phyloP scores from a whole-genome alignment of 345 rosid species.

The Bruguiera parviflora region DNA sequence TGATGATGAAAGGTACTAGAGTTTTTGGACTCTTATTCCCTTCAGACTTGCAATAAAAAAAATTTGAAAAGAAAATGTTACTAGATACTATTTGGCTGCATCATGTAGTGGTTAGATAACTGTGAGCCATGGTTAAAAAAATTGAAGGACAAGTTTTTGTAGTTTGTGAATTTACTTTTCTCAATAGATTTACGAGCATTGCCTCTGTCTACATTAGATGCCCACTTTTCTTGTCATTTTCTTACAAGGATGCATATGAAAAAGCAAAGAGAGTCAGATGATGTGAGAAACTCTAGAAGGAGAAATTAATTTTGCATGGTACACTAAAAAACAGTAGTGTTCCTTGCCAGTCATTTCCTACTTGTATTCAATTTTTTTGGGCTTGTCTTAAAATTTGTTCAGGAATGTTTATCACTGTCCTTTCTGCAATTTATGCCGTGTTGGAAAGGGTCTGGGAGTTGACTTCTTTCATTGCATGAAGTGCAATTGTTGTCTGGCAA shows the following conservation, averaged over 20 bases:
- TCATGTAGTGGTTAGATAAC: background rate
- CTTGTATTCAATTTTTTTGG: background rate
- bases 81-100: background rate
- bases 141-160: background rate
- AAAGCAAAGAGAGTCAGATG: background rate
- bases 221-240: too few relatives aligned
- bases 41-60: constrained; percentile 1
- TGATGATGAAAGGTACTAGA: constrained; percentile 53
- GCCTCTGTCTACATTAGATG: background rate
- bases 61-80: background rate
- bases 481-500: constrained; percentile 58
- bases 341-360: too few relatives aligned
- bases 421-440: constrained; percentile 59
- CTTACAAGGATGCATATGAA: too few relatives aligned
- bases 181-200: background rate
- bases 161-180: background rate
- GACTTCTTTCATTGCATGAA: constrained; percentile 67
- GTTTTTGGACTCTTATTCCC: background rate
- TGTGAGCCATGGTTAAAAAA: background rate
- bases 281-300: constrained; percentile 5
- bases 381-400: constrained; percentile 19
- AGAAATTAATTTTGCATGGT: background rate
- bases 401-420: constrained; percentile 62
- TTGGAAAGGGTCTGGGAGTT: constrained; percentile 58
- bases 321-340: too few relatives aligned